These are phyloP conservation scores for Mycena rebaudengoi DNA, from an alignment of 768 basidiomycete genomes.

Conservation along the genomic window DNA sequence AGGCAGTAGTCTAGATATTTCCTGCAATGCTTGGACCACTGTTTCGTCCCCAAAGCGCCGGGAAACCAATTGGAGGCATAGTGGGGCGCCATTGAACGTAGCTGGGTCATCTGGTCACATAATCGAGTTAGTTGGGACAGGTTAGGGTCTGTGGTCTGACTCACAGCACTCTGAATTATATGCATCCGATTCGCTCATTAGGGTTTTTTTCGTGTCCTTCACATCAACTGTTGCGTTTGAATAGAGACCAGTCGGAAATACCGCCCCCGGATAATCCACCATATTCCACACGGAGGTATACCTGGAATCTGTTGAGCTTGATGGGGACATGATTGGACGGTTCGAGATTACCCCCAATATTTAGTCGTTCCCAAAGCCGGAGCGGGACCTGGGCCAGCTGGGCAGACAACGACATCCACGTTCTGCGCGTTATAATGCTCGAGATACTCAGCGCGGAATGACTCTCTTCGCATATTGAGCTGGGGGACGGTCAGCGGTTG, in stretches of 20 bases:
- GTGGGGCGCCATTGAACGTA: constrained; percentile 7
- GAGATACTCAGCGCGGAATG: constrained; percentile 42
- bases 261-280: constrained; percentile 51
- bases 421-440: constrained; percentile 47
- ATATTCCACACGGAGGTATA: constrained; percentile 55
- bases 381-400: constrained; percentile 45
- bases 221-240: constrained; percentile 36
- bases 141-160: not conserved
- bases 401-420: constrained; percentile 51
- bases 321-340: not conserved
- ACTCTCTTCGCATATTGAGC: constrained; percentile 34
- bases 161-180: constrained; percentile 19
- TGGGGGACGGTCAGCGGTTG: not conserved
- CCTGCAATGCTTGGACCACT: not conserved
- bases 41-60: constrained; percentile 3
- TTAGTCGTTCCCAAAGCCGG: constrained; percentile 44
- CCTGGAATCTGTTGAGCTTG: constrained; percentile 20
- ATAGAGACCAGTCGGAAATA: constrained; percentile 52
- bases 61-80: not conserved
- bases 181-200: constrained; percentile 26
- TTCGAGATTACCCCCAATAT: constrained; percentile 44
- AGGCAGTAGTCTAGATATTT: constrained; percentile 2
- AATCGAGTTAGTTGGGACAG: not conserved
- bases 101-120: constrained; percentile 10
- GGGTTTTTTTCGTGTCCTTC: constrained; percentile 8